Conservation (phyloP, 2,329 filamentous ascomycete species). For the Aspergillaceae sp. region DNA sequence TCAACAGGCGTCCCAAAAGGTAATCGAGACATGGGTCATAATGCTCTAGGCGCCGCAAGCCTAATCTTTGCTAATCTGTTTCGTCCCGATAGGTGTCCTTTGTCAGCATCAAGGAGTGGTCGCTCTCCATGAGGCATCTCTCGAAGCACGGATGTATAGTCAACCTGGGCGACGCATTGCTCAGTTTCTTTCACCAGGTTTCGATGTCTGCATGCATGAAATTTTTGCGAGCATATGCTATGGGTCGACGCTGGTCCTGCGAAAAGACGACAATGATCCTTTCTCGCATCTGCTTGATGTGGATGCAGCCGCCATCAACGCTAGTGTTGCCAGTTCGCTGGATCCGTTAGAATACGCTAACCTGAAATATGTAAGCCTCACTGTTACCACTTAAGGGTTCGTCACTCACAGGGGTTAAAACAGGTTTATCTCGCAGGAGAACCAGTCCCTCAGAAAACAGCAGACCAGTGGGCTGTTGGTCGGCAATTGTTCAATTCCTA, state of each 20-base stretch:
- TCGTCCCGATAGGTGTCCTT: constrained; percentile 3
- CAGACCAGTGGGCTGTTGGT: constrained; percentile 25
- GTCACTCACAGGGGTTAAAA: constrained; percentile 15
- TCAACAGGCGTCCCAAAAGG: constrained; percentile 11
- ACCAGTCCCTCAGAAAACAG: constrained; percentile 24
- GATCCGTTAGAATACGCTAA: constrained; percentile 21
- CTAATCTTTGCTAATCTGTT: neutral
- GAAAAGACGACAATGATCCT: constrained; percentile 9
- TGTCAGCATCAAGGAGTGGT: constrained; percentile 29
- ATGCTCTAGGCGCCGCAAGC: no score
- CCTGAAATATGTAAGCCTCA: neutral
- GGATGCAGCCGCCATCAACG: constrained; percentile 31
- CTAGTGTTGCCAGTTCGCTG: constrained; percentile 28
- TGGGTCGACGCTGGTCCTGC: constrained; percentile 33
- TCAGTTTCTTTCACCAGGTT: constrained; percentile 37
- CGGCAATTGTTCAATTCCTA: constrained; percentile 36
- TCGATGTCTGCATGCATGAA: constrained; percentile 40
- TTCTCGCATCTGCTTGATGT: constrained; percentile 23
- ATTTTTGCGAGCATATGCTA: constrained; percentile 34
- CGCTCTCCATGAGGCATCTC: constrained; percentile 24
- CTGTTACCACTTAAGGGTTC: neutral
- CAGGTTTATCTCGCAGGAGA: constrained; percentile 34
- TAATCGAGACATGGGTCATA: neutral
- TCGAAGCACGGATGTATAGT: constrained; percentile 25
- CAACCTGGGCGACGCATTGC: constrained; percentile 27